Evolutionary conservation across 352 stramenopile genomes (phyloP), one percentile per base, ranked within the genome.

Genomic region (Phytophthora multivora): DNA sequence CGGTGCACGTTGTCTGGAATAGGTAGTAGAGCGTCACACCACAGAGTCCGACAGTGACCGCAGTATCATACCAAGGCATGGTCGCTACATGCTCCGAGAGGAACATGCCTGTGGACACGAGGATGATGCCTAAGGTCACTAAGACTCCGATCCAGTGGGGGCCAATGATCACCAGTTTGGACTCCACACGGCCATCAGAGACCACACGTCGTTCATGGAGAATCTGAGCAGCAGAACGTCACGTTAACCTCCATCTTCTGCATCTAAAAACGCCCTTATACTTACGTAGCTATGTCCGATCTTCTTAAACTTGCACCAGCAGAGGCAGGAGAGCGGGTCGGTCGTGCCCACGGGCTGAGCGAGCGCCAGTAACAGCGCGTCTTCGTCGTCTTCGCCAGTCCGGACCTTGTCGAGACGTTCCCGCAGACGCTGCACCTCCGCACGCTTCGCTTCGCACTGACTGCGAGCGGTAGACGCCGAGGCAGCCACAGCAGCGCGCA

Each of bases 81-180:
- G 42, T 49, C 15, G 41, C 23, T 48, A 77, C 81, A 30, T 91
- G 80, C 55, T 91, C 77, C 12, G 68, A 54, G 19, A 93, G 62
- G 65, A 93, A 91, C 51, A 91, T 62, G 43, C 52, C 66, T 0
- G 78, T 90, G 31, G 73, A 77, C 23, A 76, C 64, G 1, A 91
- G 19, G n/a, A 93, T 74, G 52, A 95, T 84, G 2, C 55, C 48
- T 25, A 89, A 42, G 15, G 83, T 93, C 36, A 88, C 71, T 39
- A 93, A 39, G 26, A 91, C 84, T 31, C 86, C 86, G 50, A 91
- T 83, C 85, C 86, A 96, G 57, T 96, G 83, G 4, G 87, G 87
- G 0, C 87, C 87, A 2, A 96, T 69, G 50, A 93, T 52, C 28
- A 91, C 42, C 12, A 86, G 41, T 41, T 72, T 69, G 13, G 62